Evolutionary conservation across 2,329 filamentous ascomycete species (phyloP), one percentile per base, ranked within the genome.

Genomic region (Sporothrix brunneoviolacea): DNA sequence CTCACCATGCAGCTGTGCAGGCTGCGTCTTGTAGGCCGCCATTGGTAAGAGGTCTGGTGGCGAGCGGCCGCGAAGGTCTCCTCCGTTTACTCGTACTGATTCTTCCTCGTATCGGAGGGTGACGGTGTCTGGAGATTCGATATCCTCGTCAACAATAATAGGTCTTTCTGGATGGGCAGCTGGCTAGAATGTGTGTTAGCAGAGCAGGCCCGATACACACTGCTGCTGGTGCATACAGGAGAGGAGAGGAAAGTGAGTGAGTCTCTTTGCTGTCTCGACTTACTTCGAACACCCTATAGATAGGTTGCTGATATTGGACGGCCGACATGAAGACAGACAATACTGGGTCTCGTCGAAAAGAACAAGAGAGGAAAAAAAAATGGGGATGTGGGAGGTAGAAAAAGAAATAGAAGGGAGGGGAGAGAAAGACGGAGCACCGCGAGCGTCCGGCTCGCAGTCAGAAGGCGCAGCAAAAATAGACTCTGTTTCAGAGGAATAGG

Each of bases 1-100:
- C 88, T 73, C 74, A 94, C 90, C 86, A 70, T 91, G 86, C 73
- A 91, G 79, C 67, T 84, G 85, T 68, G 84, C 76, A 69, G 83
- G 76, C 67, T 86, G 82, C 53, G 81, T 70, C 71, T 94, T 95
- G 76, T 89, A 91, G 70, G 84, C 84, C 68, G 87, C 85, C 86
- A 91, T 91, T 70, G 85, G 82, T 70, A 87, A 72, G 62, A 82
- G 68, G 66, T 71, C 68, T 66, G 66, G 73, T 65, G 76, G 74
- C 70, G 72, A 80, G 70, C 74, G 80, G 75, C 73, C 71, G 62
- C 68, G 68, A 66, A 71, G 71, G 67, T 70, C 72, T 66, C 48
- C 49, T 27, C 74, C 74, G 70, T 71, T 74, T 57, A 68, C 72
- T 68, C 70, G 70, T 57, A 69, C 71, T 38, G 73, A 72, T 61